phyloP scores from a whole-genome alignment of 2,329 filamentous ascomycete species.

The Hypoxylon sp. region DNA sequence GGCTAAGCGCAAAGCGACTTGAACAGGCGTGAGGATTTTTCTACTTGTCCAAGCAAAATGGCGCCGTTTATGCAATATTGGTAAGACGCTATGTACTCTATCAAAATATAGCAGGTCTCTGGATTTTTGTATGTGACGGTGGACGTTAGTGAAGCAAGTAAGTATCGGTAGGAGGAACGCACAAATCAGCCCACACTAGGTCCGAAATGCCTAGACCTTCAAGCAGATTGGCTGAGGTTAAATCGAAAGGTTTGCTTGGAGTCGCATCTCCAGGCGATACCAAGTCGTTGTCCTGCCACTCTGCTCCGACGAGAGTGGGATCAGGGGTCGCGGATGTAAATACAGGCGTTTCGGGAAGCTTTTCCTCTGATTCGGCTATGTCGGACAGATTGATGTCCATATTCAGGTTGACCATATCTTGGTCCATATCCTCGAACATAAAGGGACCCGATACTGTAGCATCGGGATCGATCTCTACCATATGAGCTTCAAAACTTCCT shows the following conservation, averaged over 20 bases:
- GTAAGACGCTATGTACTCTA: constrained; percentile 3
- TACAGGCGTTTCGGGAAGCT: not conserved
- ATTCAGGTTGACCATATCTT: not conserved
- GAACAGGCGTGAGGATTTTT: not conserved
- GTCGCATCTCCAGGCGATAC: not conserved
- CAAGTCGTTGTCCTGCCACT: not conserved
- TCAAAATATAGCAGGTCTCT: constrained; percentile 26
- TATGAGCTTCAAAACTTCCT: not conserved
- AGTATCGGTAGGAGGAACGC: not conserved
- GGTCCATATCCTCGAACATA: not conserved
- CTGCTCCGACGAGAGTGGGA: not conserved
- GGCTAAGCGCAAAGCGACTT: not conserved
- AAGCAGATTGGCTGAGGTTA: not conserved
- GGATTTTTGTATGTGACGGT: not conserved
- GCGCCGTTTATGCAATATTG: constrained; percentile 12
- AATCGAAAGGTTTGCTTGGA: not conserved
- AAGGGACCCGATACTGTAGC: not conserved
- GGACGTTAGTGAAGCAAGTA: not conserved
- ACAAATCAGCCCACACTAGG: constrained; percentile 2
- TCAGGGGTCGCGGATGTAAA: not conserved
- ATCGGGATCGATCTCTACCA: not conserved
- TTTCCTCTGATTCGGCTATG: not conserved
- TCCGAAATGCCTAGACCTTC: not conserved
- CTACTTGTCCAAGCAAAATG: not conserved
- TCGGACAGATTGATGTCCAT: constrained; percentile 2